Evolutionary conservation across 306 rosid genomes (phyloP), one percentile per base, ranked within the genome.

Genomic region (Rubus parviflorus): DNA sequence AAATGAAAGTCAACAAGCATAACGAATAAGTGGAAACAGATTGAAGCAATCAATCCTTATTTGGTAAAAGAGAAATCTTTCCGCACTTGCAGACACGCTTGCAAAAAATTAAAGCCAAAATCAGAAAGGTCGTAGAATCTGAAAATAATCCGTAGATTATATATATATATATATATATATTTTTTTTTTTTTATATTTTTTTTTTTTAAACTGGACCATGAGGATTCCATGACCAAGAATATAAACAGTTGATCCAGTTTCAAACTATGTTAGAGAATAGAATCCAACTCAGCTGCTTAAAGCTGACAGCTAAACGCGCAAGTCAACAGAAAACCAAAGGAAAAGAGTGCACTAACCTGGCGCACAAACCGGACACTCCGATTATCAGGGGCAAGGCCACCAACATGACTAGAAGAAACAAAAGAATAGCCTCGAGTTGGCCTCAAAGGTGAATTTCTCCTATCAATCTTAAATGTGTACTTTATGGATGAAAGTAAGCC

Each of bases 361-460:
- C 98, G 96, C 68, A 96, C 71, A 81, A 92, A 96, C 48, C 90
- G 88, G 81, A 88, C 84, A 84, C 99, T 88, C 75, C 93, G 90
- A 47, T 51, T 79, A 87, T 96, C 97, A 72, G 98, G 99, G 74
- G 93, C 78, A 72, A 96, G 91, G 87, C 99, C 99, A 76, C 98
- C 99, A 76, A 92, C 48, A 79, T 92, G 96, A 87, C 91, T 92
- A 69, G 89, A 78, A 74, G 95, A 89, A 83, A 95, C 93, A 84
- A 93, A 92, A 77, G 99, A 92, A 86, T 89, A 90, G 66, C 99
- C 99, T 74, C 74, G 79, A 48, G 92, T 91, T 23, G 99, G 98
- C 81, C 98, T 88, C 75, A 86, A 72, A 35, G 85, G 57, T 68
- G 99, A 96, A 88, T 92, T 88, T 86, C 99, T 96, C 83, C 81